A percentile compares a stretch with the other conserved stretches of the same genome.
Evolutionary conservation across 2,329 filamentous ascomycete species (phyloP).

Genomic region (Nothomitra cinnamomea): DNA sequence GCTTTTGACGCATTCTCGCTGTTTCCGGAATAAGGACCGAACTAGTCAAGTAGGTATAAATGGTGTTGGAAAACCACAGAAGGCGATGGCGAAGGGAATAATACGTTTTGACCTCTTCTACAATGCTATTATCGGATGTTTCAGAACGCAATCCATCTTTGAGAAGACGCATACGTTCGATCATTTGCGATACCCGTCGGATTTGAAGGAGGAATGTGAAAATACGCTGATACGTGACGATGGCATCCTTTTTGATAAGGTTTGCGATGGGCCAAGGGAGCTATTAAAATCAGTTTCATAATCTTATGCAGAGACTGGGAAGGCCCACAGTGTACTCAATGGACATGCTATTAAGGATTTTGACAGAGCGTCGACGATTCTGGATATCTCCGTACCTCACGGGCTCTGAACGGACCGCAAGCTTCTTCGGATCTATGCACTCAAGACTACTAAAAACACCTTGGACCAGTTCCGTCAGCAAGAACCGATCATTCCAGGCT

Average conservation of each 20-base stretch:
- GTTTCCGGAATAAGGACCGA: constrained; percentile 50
- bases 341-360: constrained; percentile 42
- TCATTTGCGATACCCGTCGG: constrained; percentile 47
- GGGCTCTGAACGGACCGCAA: constrained; percentile 39
- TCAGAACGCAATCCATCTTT: constrained; percentile 26
- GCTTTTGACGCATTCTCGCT: constrained; percentile 34
- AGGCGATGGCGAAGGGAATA: constrained; percentile 50
- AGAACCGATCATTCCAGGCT: constrained; percentile 66
- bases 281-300: constrained; percentile 11
- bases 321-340: constrained; percentile 44
- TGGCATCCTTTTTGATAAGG: constrained; percentile 48
- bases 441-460: constrained; percentile 43
- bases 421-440: constrained; percentile 39
- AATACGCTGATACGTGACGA: constrained; percentile 50
- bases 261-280: constrained; percentile 47
- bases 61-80: constrained; percentile 58
- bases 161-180: constrained; percentile 25
- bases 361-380: constrained; percentile 39
- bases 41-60: constrained; percentile 61
- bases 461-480: constrained; percentile 61
- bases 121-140: constrained; percentile 6
- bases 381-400: constrained; percentile 26
- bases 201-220: constrained; percentile 66
- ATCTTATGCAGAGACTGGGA: not conserved
- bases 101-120: constrained; percentile 13